Base-by-base conservation (phyloP, 2,329 filamentous ascomycete genomes). In the Calonectria hongkongensis region DNA sequence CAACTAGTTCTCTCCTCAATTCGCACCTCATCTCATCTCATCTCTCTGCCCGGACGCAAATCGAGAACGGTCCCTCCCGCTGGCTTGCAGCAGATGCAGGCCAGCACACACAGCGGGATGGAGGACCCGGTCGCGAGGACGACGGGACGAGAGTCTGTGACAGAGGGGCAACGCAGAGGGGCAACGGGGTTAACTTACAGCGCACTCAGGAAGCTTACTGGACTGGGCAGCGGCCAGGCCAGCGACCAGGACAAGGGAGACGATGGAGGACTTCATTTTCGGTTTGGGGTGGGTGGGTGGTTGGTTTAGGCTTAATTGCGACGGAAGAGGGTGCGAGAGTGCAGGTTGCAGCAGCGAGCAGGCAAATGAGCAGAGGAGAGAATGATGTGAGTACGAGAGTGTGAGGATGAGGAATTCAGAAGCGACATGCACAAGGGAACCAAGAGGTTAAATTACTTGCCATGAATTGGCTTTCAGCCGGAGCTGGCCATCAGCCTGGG, bases 221-320 rank as follows among this genome's bases (percentile, higher is more conserved):
- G 71, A 63, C 75, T 86, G 83, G 10, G 84, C 84, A 64, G 79
- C 80, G 71, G 75, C 84, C 45, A 85, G 72, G 75, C 82, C 80
- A 58, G 79, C 80, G 50, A 81, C 75, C 56, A 83, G 70, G 45
- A 80, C 77, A 28, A 84, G 68, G 48, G 80, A 73, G 70, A 83
- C 27, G 58, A 84, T 56, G 36, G 78, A 68, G 18, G 79, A 73
- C 82, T 85, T 85, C 85, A 86, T 86, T n/a, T 58, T 58, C 41
- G 27, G 39, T 21, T 56, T 68, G 28, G 47, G 25, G 9, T 58
- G 45, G 48, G 62, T 33, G 33, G n/a, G n/a, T 50, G 25, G 16
- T 18, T 13, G 28, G 30, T 16, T n/a, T 28, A 18, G 41, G 39
- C 30, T 54, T 6, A 43, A n/a, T 41, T 27, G 51, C 41, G 33